Conservation (phyloP, 75 land plant genomes). For the Sequoiadendron giganteum region DNA sequence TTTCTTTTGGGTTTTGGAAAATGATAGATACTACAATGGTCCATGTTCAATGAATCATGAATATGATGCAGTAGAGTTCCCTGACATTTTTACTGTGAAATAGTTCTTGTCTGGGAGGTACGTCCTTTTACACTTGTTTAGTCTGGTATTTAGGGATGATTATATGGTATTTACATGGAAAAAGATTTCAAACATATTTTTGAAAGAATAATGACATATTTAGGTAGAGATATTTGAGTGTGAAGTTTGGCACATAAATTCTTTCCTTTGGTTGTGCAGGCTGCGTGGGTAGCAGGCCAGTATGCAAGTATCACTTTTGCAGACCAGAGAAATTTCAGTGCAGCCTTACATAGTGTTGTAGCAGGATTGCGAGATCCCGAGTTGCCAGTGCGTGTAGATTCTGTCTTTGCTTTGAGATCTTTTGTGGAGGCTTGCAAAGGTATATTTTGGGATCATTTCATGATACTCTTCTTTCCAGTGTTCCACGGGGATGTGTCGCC, state of each 20-base stretch:
- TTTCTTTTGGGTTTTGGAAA: not conserved
- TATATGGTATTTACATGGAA: not conserved
- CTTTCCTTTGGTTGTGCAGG: constrained; percentile 40
- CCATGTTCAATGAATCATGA: not conserved
- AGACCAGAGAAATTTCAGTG: constrained; percentile 79
- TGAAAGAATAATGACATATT: not conserved
- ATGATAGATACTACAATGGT: not conserved
- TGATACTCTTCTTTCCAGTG: not conserved
- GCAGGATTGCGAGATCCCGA: constrained; percentile 95
- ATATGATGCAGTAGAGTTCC: not conserved
- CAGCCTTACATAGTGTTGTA: constrained; percentile 85
- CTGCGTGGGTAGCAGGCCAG: constrained; percentile 99
- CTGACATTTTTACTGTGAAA: not conserved
- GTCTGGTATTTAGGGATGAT: not conserved
- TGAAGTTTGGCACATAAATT: not conserved
- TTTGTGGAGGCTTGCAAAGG: constrained; percentile 98
- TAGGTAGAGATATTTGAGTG: not conserved
- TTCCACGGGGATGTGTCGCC: no score
- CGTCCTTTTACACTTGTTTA: not conserved
- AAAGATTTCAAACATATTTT: not conserved
- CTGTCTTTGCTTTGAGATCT: constrained; percentile 92
- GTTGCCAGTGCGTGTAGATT: constrained; percentile 97
- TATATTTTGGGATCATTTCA: constrained; percentile 7
- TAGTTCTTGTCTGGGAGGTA: not conserved
- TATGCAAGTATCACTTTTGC: constrained; percentile 85